A percentile compares a stretch with the other conserved stretches of the same genome.
Conservation (phyloP, 345 rosid genomes). For the Ceriops decandra region DNA sequence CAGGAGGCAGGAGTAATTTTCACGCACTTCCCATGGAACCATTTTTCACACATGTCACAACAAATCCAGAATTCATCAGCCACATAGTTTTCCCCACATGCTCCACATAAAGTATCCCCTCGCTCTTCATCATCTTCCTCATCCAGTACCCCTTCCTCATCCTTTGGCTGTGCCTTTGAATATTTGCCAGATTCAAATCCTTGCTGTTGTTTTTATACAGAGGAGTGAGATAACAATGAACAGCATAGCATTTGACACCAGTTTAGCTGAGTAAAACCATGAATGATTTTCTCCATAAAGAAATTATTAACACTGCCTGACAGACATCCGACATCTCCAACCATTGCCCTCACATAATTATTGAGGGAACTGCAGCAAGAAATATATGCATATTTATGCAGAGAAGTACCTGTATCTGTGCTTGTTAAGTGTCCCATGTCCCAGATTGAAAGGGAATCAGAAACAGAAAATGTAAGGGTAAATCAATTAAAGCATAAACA, state of each 20-base stretch:
- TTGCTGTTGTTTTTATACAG: constrained; percentile 46
- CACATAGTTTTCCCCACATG: constrained; percentile 28
- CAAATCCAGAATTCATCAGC: constrained; percentile 33
- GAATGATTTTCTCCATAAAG: not conserved
- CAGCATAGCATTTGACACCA: not conserved
- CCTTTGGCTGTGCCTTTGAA: constrained; percentile 29
- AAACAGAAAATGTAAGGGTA: too few relatives aligned
- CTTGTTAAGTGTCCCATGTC: too few relatives aligned
- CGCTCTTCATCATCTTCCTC: constrained; percentile 29
- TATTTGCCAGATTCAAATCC: constrained; percentile 46
- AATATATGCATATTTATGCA: too few relatives aligned
- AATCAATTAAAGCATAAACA: too few relatives aligned
- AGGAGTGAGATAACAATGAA: constrained; percentile 4
- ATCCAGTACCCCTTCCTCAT: constrained; percentile 26
- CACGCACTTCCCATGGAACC: constrained; percentile 37
- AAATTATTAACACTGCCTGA: too few relatives aligned
- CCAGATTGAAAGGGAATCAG: too few relatives aligned
- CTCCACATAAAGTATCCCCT: constrained; percentile 28
- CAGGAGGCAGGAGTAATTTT: constrained; percentile 32
- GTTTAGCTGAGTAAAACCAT: not conserved
- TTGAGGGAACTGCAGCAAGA: too few relatives aligned
- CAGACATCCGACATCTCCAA: too few relatives aligned
- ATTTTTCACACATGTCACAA: constrained; percentile 28
- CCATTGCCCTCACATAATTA: too few relatives aligned
- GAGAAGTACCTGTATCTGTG: too few relatives aligned